Percentiles rank a stretch among this genome's conserved stretches.
Conservation (phyloP, 331 rosid genomes). For the Quercus tomentella region DNA sequence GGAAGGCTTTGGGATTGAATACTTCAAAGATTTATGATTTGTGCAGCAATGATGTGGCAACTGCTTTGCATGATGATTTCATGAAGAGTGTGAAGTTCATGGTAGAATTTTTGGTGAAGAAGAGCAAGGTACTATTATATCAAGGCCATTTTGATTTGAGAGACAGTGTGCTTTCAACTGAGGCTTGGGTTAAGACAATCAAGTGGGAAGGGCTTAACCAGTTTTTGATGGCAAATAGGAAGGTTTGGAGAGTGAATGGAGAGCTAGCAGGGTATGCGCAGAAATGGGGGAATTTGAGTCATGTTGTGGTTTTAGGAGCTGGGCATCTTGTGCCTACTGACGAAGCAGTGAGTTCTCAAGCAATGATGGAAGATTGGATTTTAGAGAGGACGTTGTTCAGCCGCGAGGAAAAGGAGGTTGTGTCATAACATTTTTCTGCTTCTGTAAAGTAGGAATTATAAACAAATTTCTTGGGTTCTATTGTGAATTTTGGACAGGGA, state of each 20-base stretch:
- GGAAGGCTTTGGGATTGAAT: slow-evolving; percentile 43
- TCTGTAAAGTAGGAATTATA: not conserved
- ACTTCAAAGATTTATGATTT: slow-evolving; percentile 25
- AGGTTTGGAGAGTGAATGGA: slow-evolving; percentile 59
- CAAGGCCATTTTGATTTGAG: slow-evolving; percentile 60
- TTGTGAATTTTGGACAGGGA: not conserved
- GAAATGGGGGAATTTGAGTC: slow-evolving; percentile 57
- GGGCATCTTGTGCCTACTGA: slow-evolving; percentile 71
- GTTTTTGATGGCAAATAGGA: slow-evolving; percentile 46
- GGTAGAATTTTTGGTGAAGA: slow-evolving; percentile 53
- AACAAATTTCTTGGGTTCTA: not conserved
- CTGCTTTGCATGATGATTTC: slow-evolving; percentile 38
- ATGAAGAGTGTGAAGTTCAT: slow-evolving; percentile 71
- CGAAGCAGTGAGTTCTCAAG: slow-evolving; percentile 53
- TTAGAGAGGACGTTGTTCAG: slow-evolving; percentile 37
- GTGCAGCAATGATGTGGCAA: slow-evolving; percentile 13
- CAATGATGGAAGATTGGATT: slow-evolving; percentile 81
- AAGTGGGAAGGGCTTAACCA: slow-evolving; percentile 51
- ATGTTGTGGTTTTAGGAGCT: slow-evolving; percentile 66
- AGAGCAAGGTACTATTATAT: slow-evolving; percentile 49
- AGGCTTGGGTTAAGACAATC: slow-evolving; percentile 70
- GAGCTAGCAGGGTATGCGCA: slow-evolving; percentile 76
- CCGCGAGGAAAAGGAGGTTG: not conserved
- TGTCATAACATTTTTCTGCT: not conserved
- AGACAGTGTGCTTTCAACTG: slow-evolving; percentile 54